phyloP scores from a whole-genome alignment of 1,284 basidiomycete species.

The Sporisorium exsertum region DNA sequence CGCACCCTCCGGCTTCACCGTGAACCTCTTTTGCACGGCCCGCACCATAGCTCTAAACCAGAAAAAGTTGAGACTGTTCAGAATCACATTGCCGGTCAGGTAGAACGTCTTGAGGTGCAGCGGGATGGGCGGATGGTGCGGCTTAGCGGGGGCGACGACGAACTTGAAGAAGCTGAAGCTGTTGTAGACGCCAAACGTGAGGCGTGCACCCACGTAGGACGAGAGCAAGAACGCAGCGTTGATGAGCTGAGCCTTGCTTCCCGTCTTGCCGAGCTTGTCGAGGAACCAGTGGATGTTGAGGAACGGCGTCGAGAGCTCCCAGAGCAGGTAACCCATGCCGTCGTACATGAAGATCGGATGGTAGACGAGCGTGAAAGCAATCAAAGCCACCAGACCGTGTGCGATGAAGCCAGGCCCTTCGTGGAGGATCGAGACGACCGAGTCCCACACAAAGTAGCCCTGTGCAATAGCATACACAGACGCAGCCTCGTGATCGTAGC shows the following conservation, averaged over 20 bases:
- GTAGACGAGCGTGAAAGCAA: slow-evolving; percentile 65
- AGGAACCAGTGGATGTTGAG: slow-evolving; percentile 71
- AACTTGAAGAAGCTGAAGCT: slow-evolving; percentile 60
- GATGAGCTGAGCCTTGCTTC: slow-evolving; percentile 66
- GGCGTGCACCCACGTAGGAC: slow-evolving; percentile 66
- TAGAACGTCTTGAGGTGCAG: slow-evolving; percentile 48
- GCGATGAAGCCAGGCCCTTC: slow-evolving; percentile 70
- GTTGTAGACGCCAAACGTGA: slow-evolving; percentile 69
- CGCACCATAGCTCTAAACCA: slow-evolving; percentile 70
- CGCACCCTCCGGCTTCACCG: slow-evolving; percentile 29
- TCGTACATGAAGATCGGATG: slow-evolving; percentile 70
- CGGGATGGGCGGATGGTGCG: slow-evolving; percentile 50
- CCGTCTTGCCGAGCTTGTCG: slow-evolving; percentile 70
- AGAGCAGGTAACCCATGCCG: slow-evolving; percentile 68
- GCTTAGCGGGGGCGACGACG: slow-evolving; percentile 54
- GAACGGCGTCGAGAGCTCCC: slow-evolving; percentile 69
- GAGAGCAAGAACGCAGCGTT: slow-evolving; percentile 67
- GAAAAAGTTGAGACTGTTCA: slow-evolving; percentile 69
- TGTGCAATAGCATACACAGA: slow-evolving; percentile 63
- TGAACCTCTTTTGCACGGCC: slow-evolving; percentile 68
- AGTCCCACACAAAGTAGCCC: slow-evolving; percentile 68
- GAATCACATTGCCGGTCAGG: slow-evolving; percentile 52
- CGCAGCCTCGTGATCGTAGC: slow-evolving; percentile 59
- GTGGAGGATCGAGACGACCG: slow-evolving; percentile 62
- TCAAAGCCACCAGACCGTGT: slow-evolving; percentile 67